A percentile compares a stretch with the other conserved stretches of the same genome.
Evolutionary conservation across 371 early-diverging fungal species (phyloP).

Genomic region (Mucor indicus): DNA sequence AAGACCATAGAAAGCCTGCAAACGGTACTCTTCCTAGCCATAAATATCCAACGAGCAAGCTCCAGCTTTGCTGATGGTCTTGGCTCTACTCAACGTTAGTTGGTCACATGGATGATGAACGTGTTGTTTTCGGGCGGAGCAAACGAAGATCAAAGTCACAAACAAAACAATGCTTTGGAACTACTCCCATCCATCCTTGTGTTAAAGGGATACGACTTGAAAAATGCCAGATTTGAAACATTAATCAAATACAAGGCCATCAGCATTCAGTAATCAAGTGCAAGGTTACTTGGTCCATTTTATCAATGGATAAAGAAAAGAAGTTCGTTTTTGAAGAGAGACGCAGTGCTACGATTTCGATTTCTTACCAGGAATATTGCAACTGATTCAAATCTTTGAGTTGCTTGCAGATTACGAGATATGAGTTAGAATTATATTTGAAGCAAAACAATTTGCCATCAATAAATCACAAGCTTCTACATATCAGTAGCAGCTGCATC

Average conservation of each 20-base stretch:
- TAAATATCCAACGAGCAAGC: constrained; percentile 12
- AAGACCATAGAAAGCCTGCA: constrained; percentile 12
- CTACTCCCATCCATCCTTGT: constrained; percentile 15
- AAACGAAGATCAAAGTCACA: constrained; percentile 12
- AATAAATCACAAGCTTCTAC: too few relatives aligned
- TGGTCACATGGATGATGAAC: constrained; percentile 17
- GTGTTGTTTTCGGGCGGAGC: constrained; percentile 13
- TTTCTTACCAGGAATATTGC: constrained; percentile 13
- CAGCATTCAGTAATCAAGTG: constrained; percentile 14
- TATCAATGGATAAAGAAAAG: constrained; percentile 13
- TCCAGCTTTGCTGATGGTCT: constrained; percentile 17
- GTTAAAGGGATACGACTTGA: constrained; percentile 16
- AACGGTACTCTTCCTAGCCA: constrained; percentile 8
- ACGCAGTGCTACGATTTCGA: constrained; percentile 13
- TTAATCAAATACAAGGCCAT: constrained; percentile 9
- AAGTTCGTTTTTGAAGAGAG: constrained; percentile 17
- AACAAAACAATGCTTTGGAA: constrained; percentile 10
- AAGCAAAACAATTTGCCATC: too few relatives aligned
- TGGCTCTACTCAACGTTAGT: constrained; percentile 15
- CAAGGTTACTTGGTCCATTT: constrained; percentile 13
- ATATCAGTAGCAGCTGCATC: too few relatives aligned
- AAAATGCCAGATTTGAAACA: constrained; percentile 13
- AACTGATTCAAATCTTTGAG: too few relatives aligned
- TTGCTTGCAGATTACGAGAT: too few relatives aligned
- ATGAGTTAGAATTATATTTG: too few relatives aligned